These are phyloP conservation scores for Grammothele lineata DNA, from an alignment of 768 basidiomycete genomes.

Conservation along the genomic window DNA sequence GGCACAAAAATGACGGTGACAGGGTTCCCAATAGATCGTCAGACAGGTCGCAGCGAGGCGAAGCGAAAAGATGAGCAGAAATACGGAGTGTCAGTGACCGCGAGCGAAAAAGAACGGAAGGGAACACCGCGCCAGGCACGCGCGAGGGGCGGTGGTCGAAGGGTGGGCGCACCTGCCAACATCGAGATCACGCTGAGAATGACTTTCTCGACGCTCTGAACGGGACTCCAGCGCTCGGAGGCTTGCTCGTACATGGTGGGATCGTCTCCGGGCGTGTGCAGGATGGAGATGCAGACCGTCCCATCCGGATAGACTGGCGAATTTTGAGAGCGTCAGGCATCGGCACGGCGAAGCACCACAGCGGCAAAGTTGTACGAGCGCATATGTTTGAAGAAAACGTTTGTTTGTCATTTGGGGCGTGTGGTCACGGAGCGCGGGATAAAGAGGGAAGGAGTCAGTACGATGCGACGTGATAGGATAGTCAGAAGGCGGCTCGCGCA, in stretches of 20 bases:
- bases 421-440: not conserved
- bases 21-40: not conserved
- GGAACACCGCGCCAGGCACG: not conserved
- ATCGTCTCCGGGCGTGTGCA: slow-evolving; percentile 91
- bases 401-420: too few relatives aligned
- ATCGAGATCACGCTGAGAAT: slow-evolving; percentile 94
- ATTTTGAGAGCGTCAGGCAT: too few relatives aligned
- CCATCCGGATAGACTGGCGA: slow-evolving; percentile 97
- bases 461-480: not conserved
- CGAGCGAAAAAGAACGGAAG: too few relatives aligned
- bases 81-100: too few relatives aligned
- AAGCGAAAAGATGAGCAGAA: not conserved
- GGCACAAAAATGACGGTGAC: not conserved
- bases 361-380: not conserved
- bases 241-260: slow-evolving; percentile 93
- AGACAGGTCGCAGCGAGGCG: not conserved
- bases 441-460: not conserved
- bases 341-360: not conserved
- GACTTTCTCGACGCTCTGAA: slow-evolving; percentile 97
- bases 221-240: slow-evolving; percentile 97
- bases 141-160: not conserved
- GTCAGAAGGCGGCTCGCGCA: too few relatives aligned
- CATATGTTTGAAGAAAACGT: too few relatives aligned
- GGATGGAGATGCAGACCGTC: slow-evolving; percentile 95
- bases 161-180: slow-evolving; percentile 70